Evolutionary conservation across 1,284 basidiomycete genomes (phyloP), one percentile per base, ranked within the genome.

Genomic region (Cutaneotrichosporon sp.): DNA sequence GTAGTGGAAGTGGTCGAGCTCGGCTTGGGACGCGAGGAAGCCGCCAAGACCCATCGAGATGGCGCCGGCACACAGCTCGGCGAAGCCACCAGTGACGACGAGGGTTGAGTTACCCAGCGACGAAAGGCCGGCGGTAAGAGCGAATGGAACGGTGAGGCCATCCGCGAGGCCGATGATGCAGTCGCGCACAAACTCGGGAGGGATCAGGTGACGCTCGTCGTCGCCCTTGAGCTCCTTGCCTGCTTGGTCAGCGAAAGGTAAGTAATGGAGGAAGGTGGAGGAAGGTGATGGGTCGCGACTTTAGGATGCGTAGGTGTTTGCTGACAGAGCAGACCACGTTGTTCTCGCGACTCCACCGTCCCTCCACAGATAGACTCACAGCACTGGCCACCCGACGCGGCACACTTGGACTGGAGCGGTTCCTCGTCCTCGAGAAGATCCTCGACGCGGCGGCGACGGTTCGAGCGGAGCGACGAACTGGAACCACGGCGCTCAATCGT

Each of bases 11-110:
- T 96, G 91, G 79, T 97, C 93, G 58, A 93, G 87, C 80, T 99
- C 96, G 46, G 96, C 91, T 80, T 98, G 92, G 0, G 95, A 93
- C 2, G 93, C 93, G 62, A 99, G 88, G 84, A 96, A 97, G 30
- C 96, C 96, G 63, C 96, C 96, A 57, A 98, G 90, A 65, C 95
- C 95, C 96, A 98, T 99, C 18, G 82, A 83, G 67, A 98, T 92
- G 10, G 93, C 91, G n/a, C 95, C 94, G 3, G 93, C 92, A 65
- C 94, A 91, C 69, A 97, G 88, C 63, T 97, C 92, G 32, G 95
- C 91, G 58, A 97, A 82, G 56, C 95, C 92, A 71, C 92, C 91
- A 56, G 97, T 84, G 55, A 97, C 90, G 71, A 97, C 95, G 42
- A 97, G 85, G 61, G 85, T 87, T 14, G 91, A 92, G 70, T 90